A percentile compares a stretch with the other conserved stretches of the same genome.
These are phyloP conservation scores for Chenopodium album DNA, from an alignment of 148 eudicot species.

Conservation along the genomic window DNA sequence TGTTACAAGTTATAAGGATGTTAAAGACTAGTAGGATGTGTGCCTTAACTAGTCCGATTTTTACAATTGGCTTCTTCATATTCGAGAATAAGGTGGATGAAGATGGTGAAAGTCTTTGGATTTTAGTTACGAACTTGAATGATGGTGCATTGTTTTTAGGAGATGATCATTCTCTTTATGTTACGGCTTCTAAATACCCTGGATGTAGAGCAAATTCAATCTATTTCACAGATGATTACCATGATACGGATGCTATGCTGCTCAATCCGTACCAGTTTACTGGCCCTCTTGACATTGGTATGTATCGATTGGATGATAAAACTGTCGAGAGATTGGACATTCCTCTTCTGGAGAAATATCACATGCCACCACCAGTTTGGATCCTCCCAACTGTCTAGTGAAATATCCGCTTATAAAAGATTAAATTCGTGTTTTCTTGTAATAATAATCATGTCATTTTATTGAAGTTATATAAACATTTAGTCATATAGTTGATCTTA, in stretches of 20 bases:
- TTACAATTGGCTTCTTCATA: conserved; percentile 5
- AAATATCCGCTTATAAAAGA: not conserved
- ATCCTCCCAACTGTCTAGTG: conserved; percentile 13
- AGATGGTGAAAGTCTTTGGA: not conserved
- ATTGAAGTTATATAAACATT: too few relatives aligned
- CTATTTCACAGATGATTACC: conserved; percentile 15
- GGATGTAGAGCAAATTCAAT: conserved; percentile 15
- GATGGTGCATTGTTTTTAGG: conserved; percentile 22
- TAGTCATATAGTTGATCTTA: not conserved
- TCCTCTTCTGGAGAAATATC: not conserved
- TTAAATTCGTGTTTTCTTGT: not conserved
- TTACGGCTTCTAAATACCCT: not conserved
- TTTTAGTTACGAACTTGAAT: not conserved
- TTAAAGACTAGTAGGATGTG: not conserved
- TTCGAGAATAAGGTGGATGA: not conserved
- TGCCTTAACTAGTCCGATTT: not conserved
- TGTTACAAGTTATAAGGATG: conserved; percentile 17
- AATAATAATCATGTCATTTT: not conserved
- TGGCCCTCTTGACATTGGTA: conserved; percentile 6
- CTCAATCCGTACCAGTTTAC: not conserved
- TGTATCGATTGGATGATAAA: not conserved
- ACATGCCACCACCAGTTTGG: conserved; percentile 20
- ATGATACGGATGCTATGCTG: conserved; percentile 11
- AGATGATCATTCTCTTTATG: conserved; percentile 17
- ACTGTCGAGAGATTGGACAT: not conserved